Conservation (phyloP, 1,139 yeast genomes). For the Zygoascus meyerae region DNA sequence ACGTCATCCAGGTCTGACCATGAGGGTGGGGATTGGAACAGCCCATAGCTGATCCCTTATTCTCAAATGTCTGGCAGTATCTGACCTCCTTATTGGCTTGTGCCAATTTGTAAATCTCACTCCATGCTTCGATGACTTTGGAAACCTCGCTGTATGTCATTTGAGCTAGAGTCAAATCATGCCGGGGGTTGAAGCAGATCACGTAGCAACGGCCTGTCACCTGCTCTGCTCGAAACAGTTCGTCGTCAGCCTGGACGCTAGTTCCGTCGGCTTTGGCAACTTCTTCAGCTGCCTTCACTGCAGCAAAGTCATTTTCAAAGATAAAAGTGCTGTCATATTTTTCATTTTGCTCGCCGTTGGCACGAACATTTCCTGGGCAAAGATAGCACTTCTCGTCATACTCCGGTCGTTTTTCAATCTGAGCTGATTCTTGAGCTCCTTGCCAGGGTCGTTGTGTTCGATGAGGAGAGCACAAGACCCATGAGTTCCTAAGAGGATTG, state of each 20-base stretch:
- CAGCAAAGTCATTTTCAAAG: slow-evolving; percentile 62
- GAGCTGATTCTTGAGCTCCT: slow-evolving; percentile 58
- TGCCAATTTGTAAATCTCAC: slow-evolving; percentile 46
- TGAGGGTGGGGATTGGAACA: slow-evolving; percentile 81
- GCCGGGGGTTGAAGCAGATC: slow-evolving; percentile 70
- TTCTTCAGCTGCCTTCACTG: slow-evolving; percentile 42
- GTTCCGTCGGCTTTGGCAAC: slow-evolving; percentile 14
- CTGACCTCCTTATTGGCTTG: slow-evolving; percentile 39
- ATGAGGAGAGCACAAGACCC: slow-evolving; percentile 72
- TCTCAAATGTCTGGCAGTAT: slow-evolving; percentile 70
- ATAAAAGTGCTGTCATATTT: slow-evolving; percentile 52
- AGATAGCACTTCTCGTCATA: slow-evolving; percentile 66
- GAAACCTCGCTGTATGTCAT: slow-evolving; percentile 45
- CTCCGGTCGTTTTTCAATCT: slow-evolving; percentile 42
- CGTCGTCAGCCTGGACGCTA: slow-evolving; percentile 26
- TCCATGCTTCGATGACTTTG: slow-evolving; percentile 57
- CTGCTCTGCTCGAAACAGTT: slow-evolving; percentile 51
- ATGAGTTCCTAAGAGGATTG: slow-evolving; percentile 58
- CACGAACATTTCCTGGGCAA: slow-evolving; percentile 68
- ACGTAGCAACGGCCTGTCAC: slow-evolving; percentile 68
- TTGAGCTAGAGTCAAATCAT: slow-evolving; percentile 59
- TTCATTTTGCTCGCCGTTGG: slow-evolving; percentile 52
- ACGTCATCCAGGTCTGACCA: slow-evolving; percentile 72
- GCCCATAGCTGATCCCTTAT: slow-evolving; percentile 78
- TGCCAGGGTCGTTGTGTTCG: slow-evolving; percentile 79